Evolutionary conservation across 2,329 filamentous ascomycete species (phyloP), one percentile per base, ranked within the genome.

Genomic region (Stemphylium beticola): DNA sequence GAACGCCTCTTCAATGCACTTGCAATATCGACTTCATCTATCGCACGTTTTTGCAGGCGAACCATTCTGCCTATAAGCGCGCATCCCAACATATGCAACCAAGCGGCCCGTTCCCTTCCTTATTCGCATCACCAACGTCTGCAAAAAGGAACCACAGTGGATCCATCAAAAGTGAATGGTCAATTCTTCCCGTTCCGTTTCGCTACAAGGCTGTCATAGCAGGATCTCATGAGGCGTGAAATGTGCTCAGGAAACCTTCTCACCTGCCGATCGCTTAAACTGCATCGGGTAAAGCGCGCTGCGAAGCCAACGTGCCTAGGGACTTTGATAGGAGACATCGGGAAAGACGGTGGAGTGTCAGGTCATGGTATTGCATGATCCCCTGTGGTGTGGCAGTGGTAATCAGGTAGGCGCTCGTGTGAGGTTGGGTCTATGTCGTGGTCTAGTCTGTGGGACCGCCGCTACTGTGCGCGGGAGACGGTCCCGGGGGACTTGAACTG

Each of bases 191-290:
- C 26, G 8, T 32, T 14, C 4, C 26, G 1, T 29, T 11, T 29
- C 26, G 8, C 26, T 29, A 15, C 24, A 26, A n/a, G 26, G 15
- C 41, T 15, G 7, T 34, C 8, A 22, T 11, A 14, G 24, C 18
- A 24, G 5, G 4, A 31, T 15, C 7, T 11, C 4, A n/a, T 20
- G 10, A 53, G 54, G 55, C 60, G 48, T 57, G 22, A 44, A 66
- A 62, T 42, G 44, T 53, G 63, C 65, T 63, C 63, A 67, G 62
- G 61, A 41, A 52, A 60, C 47, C 61, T 63, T 60, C 49, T 57
- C 51, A 49, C 51, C 44, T 32, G 53, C 51, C 45, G 9, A 32
- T 26, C 50, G 24, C 26, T 39, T 61, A 51, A 49, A 55, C 64
- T 51, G 29, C 15, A 46, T 56, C 26, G 26, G 34, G 62, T 17